Conservation (phyloP, 306 rosid genomes). For the Quercus mongolica region DNA sequence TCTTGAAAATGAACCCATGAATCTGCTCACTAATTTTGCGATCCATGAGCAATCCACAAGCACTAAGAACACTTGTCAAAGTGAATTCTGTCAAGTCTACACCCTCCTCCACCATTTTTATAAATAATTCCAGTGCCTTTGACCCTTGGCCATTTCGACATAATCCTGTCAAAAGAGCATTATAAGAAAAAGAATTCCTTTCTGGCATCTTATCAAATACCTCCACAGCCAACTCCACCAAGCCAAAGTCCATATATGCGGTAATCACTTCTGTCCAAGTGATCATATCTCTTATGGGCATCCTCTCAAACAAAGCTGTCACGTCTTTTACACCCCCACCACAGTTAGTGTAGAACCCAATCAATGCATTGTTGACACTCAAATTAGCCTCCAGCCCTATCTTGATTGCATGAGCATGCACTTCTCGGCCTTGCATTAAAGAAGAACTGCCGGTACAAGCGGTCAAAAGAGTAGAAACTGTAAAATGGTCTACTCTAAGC, state of each 20-base stretch:
- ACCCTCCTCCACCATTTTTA: slow-evolving; percentile 47
- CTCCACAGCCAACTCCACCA: slow-evolving; percentile 52
- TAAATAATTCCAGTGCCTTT: slow-evolving; percentile 52
- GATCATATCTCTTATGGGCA: slow-evolving; percentile 57
- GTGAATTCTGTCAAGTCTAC: slow-evolving; percentile 64
- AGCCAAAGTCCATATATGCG: slow-evolving; percentile 64
- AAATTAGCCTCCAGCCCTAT: slow-evolving; percentile 54
- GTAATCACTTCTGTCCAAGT: slow-evolving; percentile 75
- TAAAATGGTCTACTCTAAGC: slow-evolving; percentile 45
- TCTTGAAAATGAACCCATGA: slow-evolving; percentile 69
- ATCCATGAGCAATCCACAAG: slow-evolving; percentile 62
- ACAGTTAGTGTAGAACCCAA: slow-evolving; percentile 52
- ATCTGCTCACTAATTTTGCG: slow-evolving; percentile 50
- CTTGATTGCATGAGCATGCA: slow-evolving; percentile 67
- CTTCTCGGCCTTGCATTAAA: slow-evolving; percentile 45
- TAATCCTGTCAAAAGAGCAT: slow-evolving; percentile 75
- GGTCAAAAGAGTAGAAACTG: slow-evolving; percentile 59
- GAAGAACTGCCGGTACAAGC: slow-evolving; percentile 45
- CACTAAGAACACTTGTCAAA: slow-evolving; percentile 56
- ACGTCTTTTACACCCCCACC: slow-evolving; percentile 51
- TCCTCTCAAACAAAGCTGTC: slow-evolving; percentile 48
- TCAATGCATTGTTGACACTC: slow-evolving; percentile 72
- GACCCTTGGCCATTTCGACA: slow-evolving; percentile 56
- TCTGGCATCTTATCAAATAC: slow-evolving; percentile 63
- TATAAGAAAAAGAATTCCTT: slow-evolving; percentile 51